Conservation (phyloP, 805 yeast species). For the Wickerhamia fluorescens region DNA sequence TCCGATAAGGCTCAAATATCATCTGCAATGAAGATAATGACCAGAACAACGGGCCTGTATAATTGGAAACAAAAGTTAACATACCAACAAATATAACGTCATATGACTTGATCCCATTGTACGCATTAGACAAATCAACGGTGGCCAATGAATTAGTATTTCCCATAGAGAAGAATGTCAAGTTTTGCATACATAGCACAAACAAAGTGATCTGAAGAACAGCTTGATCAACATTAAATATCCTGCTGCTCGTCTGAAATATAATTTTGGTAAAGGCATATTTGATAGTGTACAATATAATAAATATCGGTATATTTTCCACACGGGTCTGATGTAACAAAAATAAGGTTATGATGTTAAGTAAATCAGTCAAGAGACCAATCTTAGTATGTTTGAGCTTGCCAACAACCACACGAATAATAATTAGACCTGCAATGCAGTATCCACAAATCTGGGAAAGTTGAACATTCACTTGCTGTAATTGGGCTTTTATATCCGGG, state of each 20-base stretch:
- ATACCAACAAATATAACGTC: constrained; percentile 66
- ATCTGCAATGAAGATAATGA: constrained; percentile 40
- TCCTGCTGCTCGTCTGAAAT: constrained; percentile 3
- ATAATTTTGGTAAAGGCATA: constrained; percentile 11
- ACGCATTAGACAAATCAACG: constrained; percentile 83
- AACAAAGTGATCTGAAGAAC: constrained; percentile 24
- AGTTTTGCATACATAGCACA: constrained; percentile 56
- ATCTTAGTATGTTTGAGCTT: constrained; percentile 15
- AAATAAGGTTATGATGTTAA: constrained; percentile 31
- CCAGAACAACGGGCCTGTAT: constrained; percentile 84
- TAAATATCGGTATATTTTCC: constrained; percentile 49
- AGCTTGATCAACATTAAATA: constrained; percentile 11
- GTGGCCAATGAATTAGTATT: constrained; percentile 90
- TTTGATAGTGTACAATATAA: constrained; percentile 27
- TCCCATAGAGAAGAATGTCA: constrained; percentile 81
- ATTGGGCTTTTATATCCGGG: constrained; percentile 5
- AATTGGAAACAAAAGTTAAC: constrained; percentile 76
- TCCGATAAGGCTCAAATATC: constrained; percentile 25
- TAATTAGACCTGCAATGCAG: constrained; percentile 22
- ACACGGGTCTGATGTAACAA: constrained; percentile 50
- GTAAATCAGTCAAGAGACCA: constrained; percentile 28
- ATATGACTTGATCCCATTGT: constrained; percentile 77
- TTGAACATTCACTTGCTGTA: constrained; percentile 18
- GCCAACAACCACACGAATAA: constrained; percentile 22
- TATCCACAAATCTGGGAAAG: constrained; percentile 19